Evolutionary conservation across 139 green algal genomes (phyloP), one percentile per base, ranked within the genome.

Genomic region (Axilococcus clingmanii): DNA sequence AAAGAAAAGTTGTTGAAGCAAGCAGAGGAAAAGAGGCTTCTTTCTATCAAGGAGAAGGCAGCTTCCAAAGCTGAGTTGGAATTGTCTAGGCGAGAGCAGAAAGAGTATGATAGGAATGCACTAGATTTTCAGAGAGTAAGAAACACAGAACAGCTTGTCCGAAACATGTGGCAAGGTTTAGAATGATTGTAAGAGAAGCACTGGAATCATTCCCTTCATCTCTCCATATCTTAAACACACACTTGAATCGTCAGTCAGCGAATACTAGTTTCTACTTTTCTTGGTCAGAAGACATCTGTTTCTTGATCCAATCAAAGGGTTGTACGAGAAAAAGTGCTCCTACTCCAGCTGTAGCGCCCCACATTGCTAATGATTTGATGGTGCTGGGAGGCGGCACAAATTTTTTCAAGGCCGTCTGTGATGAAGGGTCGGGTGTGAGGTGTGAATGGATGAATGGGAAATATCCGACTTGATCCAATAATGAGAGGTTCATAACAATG

Each of bases 81-180:
- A 42, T n/a, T n/a, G n/a, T n/a, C n/a, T n/a, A n/a, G n/a, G n/a
- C n/a, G n/a, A n/a, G n/a, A n/a, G n/a, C 59, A 41, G 23, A 25
- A 25, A 5, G 53, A 42, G 14, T 56, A 54, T 16, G 52, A 69
- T 20, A 32, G 61, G 14, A 28, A 34, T 5, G 33, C 2, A 16
- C 40, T 63, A 34, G 19, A 48, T 7, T 37, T 32, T 30, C 43
- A 69, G 35, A 51, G 34, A 28, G 23, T 51, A 23, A 8, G 30
- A 24, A 42, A 58, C 46, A 72, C 63, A 20, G 33, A 19, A 2
- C 5, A 30, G 5, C 31, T 52, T 19, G 49, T 63, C 5, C 45
- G 65, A 17, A 40, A 40, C 7, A 72, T 68, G 55, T 72, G 63
- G 63, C 63, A 72, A 55, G 44, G 37, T 40, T 40, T 72, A 17